Evolutionary conservation across 2,329 filamentous ascomycete genomes (phyloP), one percentile per base, ranked within the genome.

Genomic region (Trichoderma lentiforme): DNA sequence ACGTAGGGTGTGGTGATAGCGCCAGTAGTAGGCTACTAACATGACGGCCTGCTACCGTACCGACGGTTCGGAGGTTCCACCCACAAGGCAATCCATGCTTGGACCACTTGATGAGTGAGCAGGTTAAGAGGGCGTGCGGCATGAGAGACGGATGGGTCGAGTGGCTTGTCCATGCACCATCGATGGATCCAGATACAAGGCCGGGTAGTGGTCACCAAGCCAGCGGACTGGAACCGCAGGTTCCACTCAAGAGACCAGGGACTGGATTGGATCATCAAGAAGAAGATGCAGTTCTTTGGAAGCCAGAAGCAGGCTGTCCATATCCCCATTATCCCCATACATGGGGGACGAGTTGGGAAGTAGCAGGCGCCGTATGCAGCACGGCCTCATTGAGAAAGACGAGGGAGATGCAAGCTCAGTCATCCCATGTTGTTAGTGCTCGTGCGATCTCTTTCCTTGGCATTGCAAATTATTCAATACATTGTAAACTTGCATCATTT

Each of bases 161-260:
- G n/a, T 58, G 58, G 70, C 30, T 51, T 51, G 36, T 43, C 67
- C 43, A 36, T 51, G 67, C 58, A 62, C 57, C 43, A 26, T 53
- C 53, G 70, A 71, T 71, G 70, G 43, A 72, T 39, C 63, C 63
- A 62, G 70, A 68, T 72, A 43, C 56, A 57, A 61, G 57, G 30
- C 64, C 26, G 70, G 70, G 28, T 60, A 21, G 60, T 26, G 39
- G 70, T 60, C 70, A 62, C 71, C 71, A 72, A 70, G 60, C 71
- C 71, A 70, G 60, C 58, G 71, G 71, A 65, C 71, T 72, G 71
- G 71, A 72, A 72, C 65, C 7, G 57, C 11, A 1, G 62, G 28
- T 58, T 62, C 71, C 71, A 72, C 71, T 64, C 60, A 21, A 32
- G 32, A 66, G 24, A 34, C 36, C 36, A 32, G 56, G 53, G 24